These are phyloP conservation scores for Fusarium chlamydosporum DNA, from an alignment of 2,329 filamentous ascomycete genomes.

Conservation along the genomic window DNA sequence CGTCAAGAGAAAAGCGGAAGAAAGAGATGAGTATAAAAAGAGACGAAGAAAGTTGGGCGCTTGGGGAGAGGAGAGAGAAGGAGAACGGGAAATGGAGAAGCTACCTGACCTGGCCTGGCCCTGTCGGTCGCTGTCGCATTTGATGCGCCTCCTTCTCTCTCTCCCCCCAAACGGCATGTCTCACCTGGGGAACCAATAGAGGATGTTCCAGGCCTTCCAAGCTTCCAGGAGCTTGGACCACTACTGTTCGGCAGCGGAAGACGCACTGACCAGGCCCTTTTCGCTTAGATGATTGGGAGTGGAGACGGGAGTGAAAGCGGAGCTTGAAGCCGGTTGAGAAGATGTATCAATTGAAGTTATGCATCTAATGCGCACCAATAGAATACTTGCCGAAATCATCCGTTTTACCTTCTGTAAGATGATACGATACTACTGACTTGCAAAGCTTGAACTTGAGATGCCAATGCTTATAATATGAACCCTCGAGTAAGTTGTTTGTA, in stretches of 20 bases:
- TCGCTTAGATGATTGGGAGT: constrained; percentile 37
- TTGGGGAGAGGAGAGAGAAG: constrained; percentile 37
- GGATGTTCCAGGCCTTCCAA: constrained; percentile 38
- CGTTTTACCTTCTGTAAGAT: constrained; percentile 20
- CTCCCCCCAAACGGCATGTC: constrained; percentile 24
- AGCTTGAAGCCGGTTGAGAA: constrained; percentile 11
- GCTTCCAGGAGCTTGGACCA: constrained; percentile 54
- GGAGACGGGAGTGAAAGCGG: constrained; percentile 28
- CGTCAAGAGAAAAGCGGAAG: constrained; percentile 24
- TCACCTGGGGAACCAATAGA: constrained; percentile 48
- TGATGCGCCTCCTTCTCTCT: constrained; percentile 32
- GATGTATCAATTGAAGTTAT: constrained; percentile 51
- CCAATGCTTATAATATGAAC: constrained; percentile 44
- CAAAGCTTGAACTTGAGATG: constrained; percentile 4
- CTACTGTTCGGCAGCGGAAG: constrained; percentile 41
- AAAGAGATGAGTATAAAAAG: constrained; percentile 39
- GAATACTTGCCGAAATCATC: constrained; percentile 21
- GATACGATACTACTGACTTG: constrained; percentile 11
- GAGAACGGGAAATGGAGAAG: constrained; percentile 23
- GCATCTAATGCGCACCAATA: constrained; percentile 33
- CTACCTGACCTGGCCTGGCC: constrained; percentile 32
- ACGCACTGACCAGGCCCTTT: constrained; percentile 35
- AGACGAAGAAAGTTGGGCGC: constrained; percentile 45
- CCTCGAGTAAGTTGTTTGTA: constrained; percentile 45
- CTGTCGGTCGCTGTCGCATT: constrained; percentile 50